Conservation (phyloP, 495 filamentous ascomycete genomes). For the Cairneyella variabilis region DNA sequence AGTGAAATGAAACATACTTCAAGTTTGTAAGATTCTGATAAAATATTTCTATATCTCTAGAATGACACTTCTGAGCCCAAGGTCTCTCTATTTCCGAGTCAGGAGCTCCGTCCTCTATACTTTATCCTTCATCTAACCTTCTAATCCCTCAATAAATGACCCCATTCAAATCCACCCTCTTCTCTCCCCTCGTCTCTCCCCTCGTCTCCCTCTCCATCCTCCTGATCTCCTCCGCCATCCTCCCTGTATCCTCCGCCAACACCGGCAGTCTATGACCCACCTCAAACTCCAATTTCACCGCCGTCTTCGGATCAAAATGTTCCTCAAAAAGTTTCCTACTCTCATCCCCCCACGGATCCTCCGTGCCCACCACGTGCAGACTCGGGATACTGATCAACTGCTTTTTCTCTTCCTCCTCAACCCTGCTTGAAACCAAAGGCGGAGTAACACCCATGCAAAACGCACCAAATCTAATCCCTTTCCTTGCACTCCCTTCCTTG, state of each 20-base stretch:
- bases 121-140: not conserved
- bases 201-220: conserved; percentile 18
- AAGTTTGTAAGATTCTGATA: too few relatives aligned
- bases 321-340: conserved; percentile 21
- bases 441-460: conserved; percentile 15
- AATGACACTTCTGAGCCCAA: too few relatives aligned
- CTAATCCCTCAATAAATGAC: not conserved
- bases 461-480: conserved; percentile 18
- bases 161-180: not conserved
- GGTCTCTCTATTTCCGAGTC: too few relatives aligned
- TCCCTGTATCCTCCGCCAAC: conserved; percentile 25
- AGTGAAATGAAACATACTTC: too few relatives aligned
- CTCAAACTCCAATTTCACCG: conserved; percentile 22
- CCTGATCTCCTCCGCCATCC: conserved; percentile 28
- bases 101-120: too few relatives aligned
- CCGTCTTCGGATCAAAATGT: conserved; percentile 24
- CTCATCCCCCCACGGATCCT: conserved; percentile 29
- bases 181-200: too few relatives aligned
- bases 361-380: conserved; percentile 28
- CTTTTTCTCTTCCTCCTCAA: conserved; percentile 9
- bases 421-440: conserved; percentile 7
- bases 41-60: too few relatives aligned
- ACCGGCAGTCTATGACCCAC: conserved; percentile 30
- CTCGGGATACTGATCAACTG: conserved; percentile 25
- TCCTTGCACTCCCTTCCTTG: not conserved